phyloP scores from a whole-genome alignment of 495 filamentous ascomycete genomes.

The Tetracladium setigerum region DNA sequence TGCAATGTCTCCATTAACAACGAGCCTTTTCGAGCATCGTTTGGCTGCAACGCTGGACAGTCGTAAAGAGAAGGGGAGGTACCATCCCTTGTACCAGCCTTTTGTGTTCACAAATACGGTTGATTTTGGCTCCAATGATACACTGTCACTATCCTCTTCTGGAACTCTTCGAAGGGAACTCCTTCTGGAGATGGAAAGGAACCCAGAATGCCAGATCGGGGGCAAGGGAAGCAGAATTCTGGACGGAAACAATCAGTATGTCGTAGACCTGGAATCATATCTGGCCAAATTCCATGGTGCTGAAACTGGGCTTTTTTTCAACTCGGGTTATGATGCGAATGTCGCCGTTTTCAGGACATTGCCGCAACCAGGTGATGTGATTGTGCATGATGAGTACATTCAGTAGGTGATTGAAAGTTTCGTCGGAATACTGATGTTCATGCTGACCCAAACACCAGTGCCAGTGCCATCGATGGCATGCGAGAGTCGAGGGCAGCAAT shows the following conservation, averaged over 20 bases:
- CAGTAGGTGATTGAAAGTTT: too few species aligned
- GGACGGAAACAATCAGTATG: slow-evolving; percentile 52
- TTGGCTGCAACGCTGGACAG: too few species aligned
- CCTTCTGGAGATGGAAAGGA: slow-evolving; percentile 25
- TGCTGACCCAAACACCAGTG: too few species aligned
- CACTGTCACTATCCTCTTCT: slow-evolving; percentile 30
- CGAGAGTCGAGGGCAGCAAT: slow-evolving; percentile 37
- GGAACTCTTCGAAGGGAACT: slow-evolving; percentile 23
- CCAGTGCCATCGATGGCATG: slow-evolving; percentile 60
- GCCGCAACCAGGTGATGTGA: slow-evolving; percentile 53
- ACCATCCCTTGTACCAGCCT: too few species aligned
- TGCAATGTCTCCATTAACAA: too few species aligned
- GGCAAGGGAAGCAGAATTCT: slow-evolving; percentile 34
- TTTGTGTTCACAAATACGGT: slow-evolving; percentile 20
- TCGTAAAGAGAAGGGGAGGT: too few species aligned
- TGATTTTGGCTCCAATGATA: slow-evolving; percentile 40
- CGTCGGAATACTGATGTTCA: too few species aligned
- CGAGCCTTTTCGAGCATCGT: too few species aligned
- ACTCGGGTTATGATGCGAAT: slow-evolving; percentile 59
- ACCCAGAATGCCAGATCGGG: slow-evolving; percentile 22
- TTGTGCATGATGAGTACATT: slow-evolving; percentile 57
- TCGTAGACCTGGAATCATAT: slow-evolving; percentile 47
- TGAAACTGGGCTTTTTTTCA: slow-evolving; percentile 43
- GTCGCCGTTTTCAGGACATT: slow-evolving; percentile 45
- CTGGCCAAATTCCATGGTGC: slow-evolving; percentile 53